Percentiles rank a stretch among this genome's conserved stretches.
Conservation (phyloP, 257 asterid genomes). For the Capsicum pubescens region DNA sequence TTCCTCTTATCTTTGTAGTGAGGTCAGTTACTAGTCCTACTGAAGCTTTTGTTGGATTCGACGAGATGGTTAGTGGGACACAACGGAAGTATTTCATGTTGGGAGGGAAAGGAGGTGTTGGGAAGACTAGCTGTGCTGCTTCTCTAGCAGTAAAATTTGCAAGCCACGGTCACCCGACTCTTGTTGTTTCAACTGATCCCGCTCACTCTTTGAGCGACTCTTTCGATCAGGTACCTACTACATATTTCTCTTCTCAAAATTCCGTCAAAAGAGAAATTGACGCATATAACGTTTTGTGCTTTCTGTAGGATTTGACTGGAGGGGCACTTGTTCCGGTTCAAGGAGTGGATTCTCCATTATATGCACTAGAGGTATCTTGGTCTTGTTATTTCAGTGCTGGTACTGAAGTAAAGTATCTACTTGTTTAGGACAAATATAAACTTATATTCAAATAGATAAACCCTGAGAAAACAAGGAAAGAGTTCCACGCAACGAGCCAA, state of each 20-base stretch:
- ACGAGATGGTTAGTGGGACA: slow-evolving; percentile 59
- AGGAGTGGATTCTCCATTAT: slow-evolving; percentile 74
- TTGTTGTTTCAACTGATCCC: slow-evolving; percentile 74
- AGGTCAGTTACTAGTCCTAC: slow-evolving; percentile 46
- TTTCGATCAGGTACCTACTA: slow-evolving; percentile 63
- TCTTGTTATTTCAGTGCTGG: slow-evolving; percentile 17
- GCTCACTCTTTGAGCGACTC: slow-evolving; percentile 87
- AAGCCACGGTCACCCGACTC: slow-evolving; percentile 64
- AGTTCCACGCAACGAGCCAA: slow-evolving; percentile 48
- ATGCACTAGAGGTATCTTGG: slow-evolving; percentile 65
- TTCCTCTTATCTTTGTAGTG: slow-evolving; percentile 50
- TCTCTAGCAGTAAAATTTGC: slow-evolving; percentile 82
- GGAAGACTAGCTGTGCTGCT: slow-evolving; percentile 88
- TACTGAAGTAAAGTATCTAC: slow-evolving; percentile 7
- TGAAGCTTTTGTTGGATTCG: slow-evolving; percentile 49
- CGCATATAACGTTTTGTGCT: not conserved
- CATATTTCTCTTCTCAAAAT: not conserved
- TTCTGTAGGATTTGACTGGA: slow-evolving; percentile 67
- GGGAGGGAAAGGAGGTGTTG: slow-evolving; percentile 92
- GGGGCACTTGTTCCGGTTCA: slow-evolving; percentile 70
- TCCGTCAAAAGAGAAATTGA: not conserved
- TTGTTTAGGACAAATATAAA: slow-evolving; percentile 19
- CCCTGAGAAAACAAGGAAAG: slow-evolving; percentile 67
- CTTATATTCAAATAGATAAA: slow-evolving; percentile 48
- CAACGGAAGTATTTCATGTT: slow-evolving; percentile 71